Base-by-base conservation (phyloP, 768 basidiomycete species). In the Leccinum longicurvipes region DNA sequence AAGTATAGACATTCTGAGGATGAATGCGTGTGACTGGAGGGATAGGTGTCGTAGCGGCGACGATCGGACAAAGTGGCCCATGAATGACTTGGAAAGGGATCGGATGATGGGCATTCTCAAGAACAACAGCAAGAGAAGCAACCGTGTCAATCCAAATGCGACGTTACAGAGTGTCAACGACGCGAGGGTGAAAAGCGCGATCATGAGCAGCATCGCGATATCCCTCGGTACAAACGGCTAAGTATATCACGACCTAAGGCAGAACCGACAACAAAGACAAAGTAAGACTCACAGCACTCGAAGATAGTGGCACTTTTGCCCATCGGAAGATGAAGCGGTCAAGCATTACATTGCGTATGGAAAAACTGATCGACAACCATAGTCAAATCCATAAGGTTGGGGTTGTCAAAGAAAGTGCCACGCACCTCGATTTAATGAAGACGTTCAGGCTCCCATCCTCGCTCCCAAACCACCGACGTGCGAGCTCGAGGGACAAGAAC, bases 351-450 rank as follows among this genome's bases (percentile, higher is more conserved):
- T 80, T 82, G 7, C 88, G 78, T 19, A 86, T 65, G 2, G 77
- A 69, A 58, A 79, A 89, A 2, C 74, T 72, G 7, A 72, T 42
- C 0, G 82, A 81, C 9, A 79, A 63, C 41, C 72, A 71, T 3
- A 76, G 47, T 49, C 11, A 41, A 10, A 24, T 41, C 4, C 9
- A 55, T 44, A 1, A 24, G 11, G 36, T 17, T 23, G 6, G 12
- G 19, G 14, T 6, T n/a, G 1, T 17, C 6, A 15, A 4, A n/a
- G 10, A 15, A n/a, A 6, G 23, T 4, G 21, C 6, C 68, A 77
- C 60, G 27, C 55, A 87, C 89, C 74, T 84, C 29, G 87, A 89
- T 58, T 83, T 84, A 15, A 87, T 82, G 54, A 90, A 89, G 0
- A 89, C 19, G 0, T 73, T 69, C 6, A 90, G 66, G 41, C 71